Evolutionary conservation across 2,329 filamentous ascomycete species (phyloP), one percentile per base, ranked within the genome.

Genomic region (Fusarium sp.): DNA sequence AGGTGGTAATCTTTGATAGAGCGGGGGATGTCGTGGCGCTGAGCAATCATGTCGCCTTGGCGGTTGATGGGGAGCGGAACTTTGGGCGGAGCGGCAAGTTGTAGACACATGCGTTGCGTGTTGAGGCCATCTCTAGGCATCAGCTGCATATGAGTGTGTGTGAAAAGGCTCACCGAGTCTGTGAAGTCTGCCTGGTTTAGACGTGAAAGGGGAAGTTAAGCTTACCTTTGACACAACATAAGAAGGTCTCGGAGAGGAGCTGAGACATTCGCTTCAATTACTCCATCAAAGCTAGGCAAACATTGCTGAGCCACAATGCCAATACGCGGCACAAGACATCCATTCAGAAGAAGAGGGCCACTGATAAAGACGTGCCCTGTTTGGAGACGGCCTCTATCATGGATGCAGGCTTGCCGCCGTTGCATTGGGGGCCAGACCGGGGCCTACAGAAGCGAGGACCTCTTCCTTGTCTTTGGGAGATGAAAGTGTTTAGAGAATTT

Each of bases 1-100:
- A 96, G 73, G 86, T 96, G 25, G 83, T 91, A 31, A 84, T 95
- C 3, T 81, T 91, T 80, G 92, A 95, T 40, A 31, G 31, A 1
- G 22, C 68, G 0, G 81, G 78, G 0, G 76, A 81, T 6, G 25
- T 84, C 22, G 76, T 84, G 18, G 80, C 80, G 2, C 56, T 82
- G 59, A 78, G 77, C 25, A 78, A 80, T 31, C 80, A 81, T 33
- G 77, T 80, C 16, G 80, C 80, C 16, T 69, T 82, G 75, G 68
- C 74, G n/a, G 63, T 81, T 13, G 79, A 79, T 50, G 64, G 68
- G 6, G 75, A 76, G 45, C 74, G 74, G 38, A 81, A 80, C 6
- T 64, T 52, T 38, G 68, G 57, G n/a, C 69, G 66, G 29, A 63
- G 68, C 14, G 42, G 42, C 42, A 78, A 76, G 77, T 81, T 94